Evolutionary conservation across 106 monocot species (phyloP), one percentile per base, ranked within the genome.

Genomic region (Amphibolis antarctica): DNA sequence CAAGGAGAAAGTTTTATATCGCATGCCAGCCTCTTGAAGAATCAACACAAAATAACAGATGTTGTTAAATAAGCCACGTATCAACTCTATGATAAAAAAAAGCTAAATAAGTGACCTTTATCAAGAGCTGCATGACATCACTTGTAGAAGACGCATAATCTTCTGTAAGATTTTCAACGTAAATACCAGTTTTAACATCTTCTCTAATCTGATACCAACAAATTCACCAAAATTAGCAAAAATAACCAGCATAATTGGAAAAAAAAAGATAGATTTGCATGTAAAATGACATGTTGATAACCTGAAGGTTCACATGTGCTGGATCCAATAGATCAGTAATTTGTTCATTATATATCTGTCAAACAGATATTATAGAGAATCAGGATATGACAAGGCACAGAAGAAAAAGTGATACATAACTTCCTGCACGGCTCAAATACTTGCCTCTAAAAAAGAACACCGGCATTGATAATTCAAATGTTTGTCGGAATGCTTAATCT

Each of bases 291-390:
- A 10, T 15, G 3, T 12, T 45, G 25, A n/a, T 55, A 28, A 99
- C 98, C 98, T 91, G 98, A 79, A 99, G 91, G 48, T 85, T 99
- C 47, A 58, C 85, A 55, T 80, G 88, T 12, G 46, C 73, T 53
- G 88, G 82, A 23, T 88, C 91, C 71, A 99, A 78, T 69, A 99
- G 73, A 67, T 99, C 98, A 29, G 88, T 99, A 27, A 99, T 91
- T 79, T 99, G 98, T 65, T 99, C 98, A 75, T 99, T 99, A 65
- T 91, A 99, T 53, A 99, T 99, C 98, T 99, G 73, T 59, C 47
- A 48, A 29, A 18, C 28, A 30, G 18, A 13, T 12, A 13, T 65
- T 23, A 49, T 27, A 72, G 1, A 13, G 46, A 51, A 30, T 28
- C 19, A 52, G 54, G 14, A 13, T 43, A 45, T 13, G 12, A 42